These are phyloP conservation scores for Sugiyamaella mastotermitis DNA, from an alignment of 805 yeast species.

Conservation along the genomic window DNA sequence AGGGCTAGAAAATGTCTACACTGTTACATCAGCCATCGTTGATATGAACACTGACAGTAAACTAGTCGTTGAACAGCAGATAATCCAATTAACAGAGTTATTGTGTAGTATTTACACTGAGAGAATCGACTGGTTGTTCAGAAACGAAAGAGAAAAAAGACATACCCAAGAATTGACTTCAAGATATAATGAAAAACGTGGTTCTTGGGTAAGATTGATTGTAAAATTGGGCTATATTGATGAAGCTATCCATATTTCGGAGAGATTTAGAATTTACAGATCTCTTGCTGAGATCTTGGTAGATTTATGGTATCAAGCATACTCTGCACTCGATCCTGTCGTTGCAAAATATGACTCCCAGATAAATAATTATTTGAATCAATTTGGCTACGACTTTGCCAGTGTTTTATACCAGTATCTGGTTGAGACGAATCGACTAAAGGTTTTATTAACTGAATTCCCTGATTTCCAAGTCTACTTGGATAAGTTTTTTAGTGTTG, in stretches of 20 bases:
- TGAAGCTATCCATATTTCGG: conserved; percentile 58
- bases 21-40: conserved; percentile 18
- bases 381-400: conserved; percentile 67
- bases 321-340: background rate
- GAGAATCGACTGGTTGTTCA: conserved; percentile 15
- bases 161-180: conserved; percentile 9
- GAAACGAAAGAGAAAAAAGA: conserved; percentile 1
- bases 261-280: conserved; percentile 56
- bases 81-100: conserved; percentile 36
- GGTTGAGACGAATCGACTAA: conserved; percentile 45
- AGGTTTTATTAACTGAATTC: conserved; percentile 51
- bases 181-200: conserved; percentile 28
- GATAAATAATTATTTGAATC: conserved; percentile 15
- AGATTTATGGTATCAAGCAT: conserved; percentile 31
- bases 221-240: conserved; percentile 43
- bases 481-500: conserved; percentile 42
- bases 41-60: conserved; percentile 2
- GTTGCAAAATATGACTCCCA: conserved; percentile 3
- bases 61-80: conserved; percentile 10
- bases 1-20: conserved; percentile 22
- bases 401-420: conserved; percentile 53
- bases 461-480: conserved; percentile 46
- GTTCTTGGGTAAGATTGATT: conserved; percentile 55
- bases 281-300: conserved; percentile 54
- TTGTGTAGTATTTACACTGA: conserved; percentile 33